These are phyloP conservation scores for Nakaseomyces uthaithaninus DNA, from an alignment of 1,139 yeast genomes.

Conservation along the genomic window DNA sequence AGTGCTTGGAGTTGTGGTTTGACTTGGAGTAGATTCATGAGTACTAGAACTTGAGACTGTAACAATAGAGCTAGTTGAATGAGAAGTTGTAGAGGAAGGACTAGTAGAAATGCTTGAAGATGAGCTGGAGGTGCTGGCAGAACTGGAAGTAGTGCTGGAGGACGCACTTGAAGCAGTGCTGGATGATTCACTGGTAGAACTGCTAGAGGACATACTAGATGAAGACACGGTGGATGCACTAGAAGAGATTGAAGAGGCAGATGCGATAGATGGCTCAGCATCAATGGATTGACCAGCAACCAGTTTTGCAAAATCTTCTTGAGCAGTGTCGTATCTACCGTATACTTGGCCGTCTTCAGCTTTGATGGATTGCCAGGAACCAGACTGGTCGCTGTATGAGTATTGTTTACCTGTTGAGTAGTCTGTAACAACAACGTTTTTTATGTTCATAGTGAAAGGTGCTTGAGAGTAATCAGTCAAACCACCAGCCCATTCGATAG, in stretches of 20 bases:
- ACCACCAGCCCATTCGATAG: conserved; percentile 85
- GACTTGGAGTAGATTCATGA: conserved; percentile 9
- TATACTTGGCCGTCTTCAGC: conserved; percentile 57
- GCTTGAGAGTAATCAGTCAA: conserved; percentile 54
- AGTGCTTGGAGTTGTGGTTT: background rate
- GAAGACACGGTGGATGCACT: conserved; percentile 4
- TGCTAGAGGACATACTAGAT: background rate
- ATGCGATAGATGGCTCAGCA: background rate
- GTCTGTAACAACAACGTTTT: conserved; percentile 56
- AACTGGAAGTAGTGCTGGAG: conserved; percentile 9
- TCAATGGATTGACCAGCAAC: conserved; percentile 26
- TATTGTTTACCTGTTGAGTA: conserved; percentile 73
- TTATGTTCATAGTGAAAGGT: conserved; percentile 63
- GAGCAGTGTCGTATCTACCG: conserved; percentile 49
- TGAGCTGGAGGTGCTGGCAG: conserved; percentile 11
- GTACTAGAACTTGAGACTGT: conserved; percentile 9
- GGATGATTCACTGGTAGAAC: conserved; percentile 2
- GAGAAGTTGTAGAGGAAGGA: conserved; percentile 11
- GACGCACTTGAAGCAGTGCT: conserved; percentile 8
- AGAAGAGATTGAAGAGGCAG: conserved; percentile 11
- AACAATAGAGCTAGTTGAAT: conserved; percentile 12
- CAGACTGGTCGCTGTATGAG: conserved; percentile 54
- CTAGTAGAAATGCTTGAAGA: conserved; percentile 11
- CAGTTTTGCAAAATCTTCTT: conserved; percentile 41
- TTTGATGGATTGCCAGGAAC: conserved; percentile 59